These are phyloP conservation scores for Thielaviopsis punctulata DNA, from an alignment of 2,329 filamentous ascomycete species.

Conservation along the genomic window DNA sequence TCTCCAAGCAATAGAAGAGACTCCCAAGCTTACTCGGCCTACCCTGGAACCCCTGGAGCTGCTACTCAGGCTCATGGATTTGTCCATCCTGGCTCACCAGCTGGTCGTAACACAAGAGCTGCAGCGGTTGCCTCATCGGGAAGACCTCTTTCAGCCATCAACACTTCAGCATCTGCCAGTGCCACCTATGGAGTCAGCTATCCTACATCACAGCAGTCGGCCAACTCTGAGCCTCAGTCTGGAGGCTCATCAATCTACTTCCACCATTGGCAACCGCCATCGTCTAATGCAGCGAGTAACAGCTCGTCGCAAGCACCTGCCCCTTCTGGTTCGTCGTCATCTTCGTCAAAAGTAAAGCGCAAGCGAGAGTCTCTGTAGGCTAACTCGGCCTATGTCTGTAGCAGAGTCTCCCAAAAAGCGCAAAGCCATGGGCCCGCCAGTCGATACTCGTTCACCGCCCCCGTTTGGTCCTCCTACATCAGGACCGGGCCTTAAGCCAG, in stretches of 20 bases:
- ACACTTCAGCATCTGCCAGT: slow-evolving; percentile 8
- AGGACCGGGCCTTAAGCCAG: background rate
- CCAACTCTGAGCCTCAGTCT: slow-evolving; percentile 44
- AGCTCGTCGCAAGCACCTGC: slow-evolving; percentile 50
- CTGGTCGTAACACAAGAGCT: slow-evolving; percentile 1
- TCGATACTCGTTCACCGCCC: slow-evolving; percentile 21
- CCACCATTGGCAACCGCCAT: slow-evolving; percentile 81
- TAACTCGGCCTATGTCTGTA: slow-evolving; percentile 27
- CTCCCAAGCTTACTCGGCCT: slow-evolving; percentile 24
- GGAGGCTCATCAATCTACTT: slow-evolving; percentile 52
- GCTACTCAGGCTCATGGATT: slow-evolving; percentile 3
- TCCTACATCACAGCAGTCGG: slow-evolving; percentile 25
- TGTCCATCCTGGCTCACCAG: slow-evolving; percentile 7
- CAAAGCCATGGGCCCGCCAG: slow-evolving; percentile 46
- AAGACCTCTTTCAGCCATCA: slow-evolving; percentile 23
- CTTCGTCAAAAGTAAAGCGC: slow-evolving; percentile 21
- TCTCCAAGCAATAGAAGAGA: slow-evolving; percentile 9
- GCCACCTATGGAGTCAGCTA: slow-evolving; percentile 3
- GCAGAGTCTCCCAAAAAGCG: slow-evolving; percentile 71
- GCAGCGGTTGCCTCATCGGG: slow-evolving; percentile 9
- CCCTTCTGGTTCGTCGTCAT: slow-evolving; percentile 50
- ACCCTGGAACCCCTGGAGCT: slow-evolving; percentile 20
- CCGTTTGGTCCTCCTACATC: slow-evolving; percentile 3
- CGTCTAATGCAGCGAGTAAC: slow-evolving; percentile 39
- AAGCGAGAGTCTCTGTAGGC: slow-evolving; percentile 25